These are phyloP conservation scores for Colletotrichum lentis DNA, from an alignment of 2,329 filamentous ascomycete species.

Conservation along the genomic window DNA sequence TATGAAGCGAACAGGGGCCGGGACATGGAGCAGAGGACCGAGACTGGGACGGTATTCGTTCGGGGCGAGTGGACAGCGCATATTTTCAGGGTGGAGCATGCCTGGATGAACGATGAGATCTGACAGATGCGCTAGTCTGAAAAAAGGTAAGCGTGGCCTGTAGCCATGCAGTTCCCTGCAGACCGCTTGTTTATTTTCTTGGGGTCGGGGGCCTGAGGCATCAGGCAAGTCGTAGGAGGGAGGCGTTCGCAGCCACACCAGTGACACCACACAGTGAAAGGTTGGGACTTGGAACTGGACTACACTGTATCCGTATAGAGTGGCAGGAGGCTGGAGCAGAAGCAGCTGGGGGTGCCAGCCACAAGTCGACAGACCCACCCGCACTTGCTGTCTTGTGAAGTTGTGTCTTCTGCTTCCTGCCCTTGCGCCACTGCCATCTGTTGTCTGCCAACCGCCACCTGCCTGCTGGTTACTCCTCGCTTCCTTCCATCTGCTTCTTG, in stretches of 20 bases:
- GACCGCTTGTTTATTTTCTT: constrained; percentile 29
- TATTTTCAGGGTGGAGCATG: constrained; percentile 1
- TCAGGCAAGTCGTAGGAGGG: rapidly evolving
- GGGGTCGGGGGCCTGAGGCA: constrained; percentile 16
- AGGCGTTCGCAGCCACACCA: too few relatives aligned
- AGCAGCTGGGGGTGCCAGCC: not conserved
- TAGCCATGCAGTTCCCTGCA: constrained; percentile 27
- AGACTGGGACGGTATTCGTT: not conserved
- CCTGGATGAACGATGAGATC: constrained; percentile 36
- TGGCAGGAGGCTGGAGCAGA: too few relatives aligned
- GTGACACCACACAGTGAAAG: not conserved
- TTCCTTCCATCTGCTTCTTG: not conserved
- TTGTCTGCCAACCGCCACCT: not conserved
- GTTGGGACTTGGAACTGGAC: not conserved
- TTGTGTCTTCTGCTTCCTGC: not conserved
- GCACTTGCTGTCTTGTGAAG: not conserved
- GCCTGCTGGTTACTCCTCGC: not conserved
- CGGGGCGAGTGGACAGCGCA: not conserved
- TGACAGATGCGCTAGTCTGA: constrained; percentile 33
- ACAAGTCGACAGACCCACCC: not conserved
- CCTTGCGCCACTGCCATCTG: too few relatives aligned
- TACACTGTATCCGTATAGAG: too few relatives aligned
- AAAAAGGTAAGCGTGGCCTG: constrained; percentile 11
- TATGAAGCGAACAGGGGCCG: not conserved
- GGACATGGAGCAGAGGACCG: constrained; percentile 3